phyloP scores from a whole-genome alignment of 257 asterid species.

The Solanum phureja region DNA sequence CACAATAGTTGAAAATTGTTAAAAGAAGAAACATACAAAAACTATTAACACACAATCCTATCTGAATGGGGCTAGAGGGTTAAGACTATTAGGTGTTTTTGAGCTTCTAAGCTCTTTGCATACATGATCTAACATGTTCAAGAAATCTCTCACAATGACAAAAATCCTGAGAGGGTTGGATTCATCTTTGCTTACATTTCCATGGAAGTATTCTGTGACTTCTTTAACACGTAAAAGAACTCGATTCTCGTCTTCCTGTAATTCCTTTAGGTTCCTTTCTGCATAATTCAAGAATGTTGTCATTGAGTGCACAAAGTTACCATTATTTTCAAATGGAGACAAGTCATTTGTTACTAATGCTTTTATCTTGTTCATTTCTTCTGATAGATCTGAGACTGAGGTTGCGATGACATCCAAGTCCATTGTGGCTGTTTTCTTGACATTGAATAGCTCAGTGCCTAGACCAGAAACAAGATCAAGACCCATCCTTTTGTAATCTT shows the following conservation, averaged over 20 bases:
- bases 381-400: constrained; percentile 57
- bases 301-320: constrained; percentile 55
- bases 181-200: constrained; percentile 80
- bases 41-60: constrained; percentile 31
- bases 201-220: constrained; percentile 89
- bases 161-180: constrained; percentile 68
- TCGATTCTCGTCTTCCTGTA: constrained; percentile 62
- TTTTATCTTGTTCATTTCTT: constrained; percentile 33
- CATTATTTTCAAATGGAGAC: constrained; percentile 31
- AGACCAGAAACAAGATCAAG: constrained; percentile 76
- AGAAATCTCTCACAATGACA: constrained; percentile 84
- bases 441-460: constrained; percentile 73
- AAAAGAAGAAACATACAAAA: background rate
- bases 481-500: constrained; percentile 69
- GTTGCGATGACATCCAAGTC: constrained; percentile 78
- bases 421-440: constrained; percentile 79
- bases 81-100: constrained; percentile 33
- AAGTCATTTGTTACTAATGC: constrained; percentile 30
- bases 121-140: constrained; percentile 74
- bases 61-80: constrained; percentile 64
- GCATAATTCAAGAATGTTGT: constrained; percentile 45
- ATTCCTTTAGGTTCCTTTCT: constrained; percentile 44
- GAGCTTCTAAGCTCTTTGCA: constrained; percentile 77
- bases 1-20: background rate
- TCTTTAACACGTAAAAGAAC: constrained; percentile 60